These are phyloP conservation scores for Paramecium octaurelia DNA, from an alignment of 73 alveolate species.

Conservation along the genomic window DNA sequence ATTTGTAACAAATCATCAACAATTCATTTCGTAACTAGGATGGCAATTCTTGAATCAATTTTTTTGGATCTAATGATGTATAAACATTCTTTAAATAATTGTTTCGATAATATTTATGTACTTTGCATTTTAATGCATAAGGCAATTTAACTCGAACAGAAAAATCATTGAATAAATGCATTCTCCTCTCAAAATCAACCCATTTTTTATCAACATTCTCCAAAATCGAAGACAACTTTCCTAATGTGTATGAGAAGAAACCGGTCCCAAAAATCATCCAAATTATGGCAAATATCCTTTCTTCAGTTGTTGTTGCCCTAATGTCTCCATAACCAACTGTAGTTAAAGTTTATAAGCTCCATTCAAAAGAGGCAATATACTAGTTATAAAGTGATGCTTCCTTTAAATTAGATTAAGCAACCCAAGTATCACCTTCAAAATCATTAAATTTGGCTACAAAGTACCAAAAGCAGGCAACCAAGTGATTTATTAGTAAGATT, in stretches of 20 bases:
- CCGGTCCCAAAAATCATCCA: slow-evolving; percentile 82
- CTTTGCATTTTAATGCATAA: slow-evolving; percentile 49
- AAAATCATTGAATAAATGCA: slow-evolving; percentile 68
- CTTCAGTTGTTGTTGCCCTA: slow-evolving; percentile 59
- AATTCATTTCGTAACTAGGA: slow-evolving; percentile 48
- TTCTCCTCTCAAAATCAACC: slow-evolving; percentile 65
- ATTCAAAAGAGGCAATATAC: slow-evolving; percentile 71
- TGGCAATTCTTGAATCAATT: slow-evolving; percentile 63
- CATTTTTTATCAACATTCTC: slow-evolving; percentile 72
- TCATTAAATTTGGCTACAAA: slow-evolving; percentile 75
- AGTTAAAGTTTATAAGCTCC: slow-evolving; percentile 72
- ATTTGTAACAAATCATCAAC: slow-evolving; percentile 35
- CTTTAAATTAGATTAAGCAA: slow-evolving; percentile 55
- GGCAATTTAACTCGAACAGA: slow-evolving; percentile 70
- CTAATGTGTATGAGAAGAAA: slow-evolving; percentile 78
- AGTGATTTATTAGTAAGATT: slow-evolving; percentile 66
- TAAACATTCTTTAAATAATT: slow-evolving; percentile 64
- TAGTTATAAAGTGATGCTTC: background rate
- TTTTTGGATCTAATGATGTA: slow-evolving; percentile 62
- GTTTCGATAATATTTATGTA: slow-evolving; percentile 63
- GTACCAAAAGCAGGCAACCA: slow-evolving; percentile 86
- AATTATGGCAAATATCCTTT: slow-evolving; percentile 62
- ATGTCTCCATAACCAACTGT: slow-evolving; percentile 86
- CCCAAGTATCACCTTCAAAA: slow-evolving; percentile 83
- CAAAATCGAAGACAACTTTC: slow-evolving; percentile 70